Conservation (phyloP, 2,329 filamentous ascomycete species). For the Colletotrichum graminicola region DNA sequence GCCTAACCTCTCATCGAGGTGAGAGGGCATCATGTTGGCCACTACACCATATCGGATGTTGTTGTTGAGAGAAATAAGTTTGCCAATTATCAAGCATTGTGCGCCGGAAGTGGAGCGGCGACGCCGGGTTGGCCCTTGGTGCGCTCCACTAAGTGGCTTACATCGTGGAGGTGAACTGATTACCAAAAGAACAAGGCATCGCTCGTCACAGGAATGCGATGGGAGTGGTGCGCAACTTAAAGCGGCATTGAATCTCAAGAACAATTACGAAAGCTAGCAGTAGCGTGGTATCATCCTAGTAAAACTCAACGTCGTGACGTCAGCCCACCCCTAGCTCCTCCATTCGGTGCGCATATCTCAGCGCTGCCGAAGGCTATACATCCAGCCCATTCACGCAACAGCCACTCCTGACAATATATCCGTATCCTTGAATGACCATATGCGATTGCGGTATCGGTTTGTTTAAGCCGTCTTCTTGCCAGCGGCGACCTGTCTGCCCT, state of each 20-base stretch:
- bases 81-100: not conserved
- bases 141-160: not conserved
- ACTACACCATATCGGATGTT: conserved; percentile 40
- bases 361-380: not conserved
- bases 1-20: conserved; percentile 22
- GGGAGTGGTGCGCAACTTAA: not conserved
- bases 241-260: not conserved
- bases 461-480: conserved; percentile 48
- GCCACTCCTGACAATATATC: not conserved
- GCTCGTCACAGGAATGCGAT: not conserved
- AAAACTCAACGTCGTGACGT: not conserved
- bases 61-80: accelerated
- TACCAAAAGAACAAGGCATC: not conserved
- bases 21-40: conserved; percentile 42
- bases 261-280: not conserved
- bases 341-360: not conserved
- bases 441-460: accelerated
- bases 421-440: not conserved
- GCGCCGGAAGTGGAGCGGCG: not conserved
- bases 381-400: not conserved
- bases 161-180: not conserved
- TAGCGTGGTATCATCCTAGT: conserved; percentile 10
- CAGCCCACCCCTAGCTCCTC: not conserved
- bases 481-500: conserved; percentile 47
- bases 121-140: conserved; percentile 11